A percentile compares a stretch with the other conserved stretches of the same genome.
Evolutionary conservation across 495 filamentous ascomycete species (phyloP).

Genomic region (Parachaetomium inaequale): DNA sequence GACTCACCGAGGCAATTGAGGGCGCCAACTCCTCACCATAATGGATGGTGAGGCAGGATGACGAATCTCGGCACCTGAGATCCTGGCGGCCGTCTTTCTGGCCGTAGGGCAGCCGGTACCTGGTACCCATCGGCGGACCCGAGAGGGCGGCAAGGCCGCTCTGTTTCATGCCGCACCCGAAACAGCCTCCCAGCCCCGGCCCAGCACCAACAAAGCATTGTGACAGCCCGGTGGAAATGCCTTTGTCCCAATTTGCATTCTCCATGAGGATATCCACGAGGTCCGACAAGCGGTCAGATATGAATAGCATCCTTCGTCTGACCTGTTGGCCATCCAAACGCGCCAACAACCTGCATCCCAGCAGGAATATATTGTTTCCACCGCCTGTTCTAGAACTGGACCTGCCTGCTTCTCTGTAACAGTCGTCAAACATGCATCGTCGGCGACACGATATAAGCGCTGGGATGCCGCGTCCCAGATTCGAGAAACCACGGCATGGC

Average conservation of each 20-base stretch:
- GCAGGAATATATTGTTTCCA: neutral
- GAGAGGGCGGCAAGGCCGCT: neutral
- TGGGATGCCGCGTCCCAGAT: neutral
- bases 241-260: no score
- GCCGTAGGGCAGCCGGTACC: slow-evolving; percentile 1
- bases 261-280: neutral
- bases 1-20: slow-evolving; percentile 1
- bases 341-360: neutral
- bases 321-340: neutral
- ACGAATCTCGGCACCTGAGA: neutral
- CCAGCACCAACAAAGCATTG: neutral
- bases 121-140: neutral
- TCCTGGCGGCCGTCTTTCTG: neutral
- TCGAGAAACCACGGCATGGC: neutral
- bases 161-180: slow-evolving; percentile 6
- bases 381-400: neutral
- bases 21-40: neutral
- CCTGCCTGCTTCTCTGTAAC: neutral
- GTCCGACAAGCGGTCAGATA: neutral
- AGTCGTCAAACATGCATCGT: neutral
- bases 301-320: neutral
- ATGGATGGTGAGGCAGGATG: neutral
- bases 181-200: neutral
- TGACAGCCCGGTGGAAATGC: neutral
- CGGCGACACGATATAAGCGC: neutral